Evolutionary conservation across 768 basidiomycete genomes (phyloP), one percentile per base, ranked within the genome.

Genomic region (Mycena olivaceomarginata): DNA sequence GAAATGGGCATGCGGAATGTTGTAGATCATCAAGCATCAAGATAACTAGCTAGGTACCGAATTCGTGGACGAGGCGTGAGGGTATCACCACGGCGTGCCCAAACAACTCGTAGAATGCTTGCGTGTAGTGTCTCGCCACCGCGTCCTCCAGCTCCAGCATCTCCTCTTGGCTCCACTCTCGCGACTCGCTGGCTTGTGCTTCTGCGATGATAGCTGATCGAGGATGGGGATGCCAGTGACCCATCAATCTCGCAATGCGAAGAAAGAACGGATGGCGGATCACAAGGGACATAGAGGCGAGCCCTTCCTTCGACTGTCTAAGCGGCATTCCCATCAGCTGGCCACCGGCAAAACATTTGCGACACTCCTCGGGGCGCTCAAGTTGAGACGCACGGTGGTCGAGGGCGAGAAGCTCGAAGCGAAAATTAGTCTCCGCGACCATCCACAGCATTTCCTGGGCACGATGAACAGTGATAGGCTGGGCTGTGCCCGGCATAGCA

Each of bases 361-460:
- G 48, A 39, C 72, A 73, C 15, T 59, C 15, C 5, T 73, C 65
- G 1, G 53, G 8, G 25, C 65, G 72, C 12, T 67, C 56, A 12
- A 45, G 5, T 5, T 57, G 16, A 18, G 53, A 60, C 4, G 72
- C 72, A 1, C 43, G 57, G 5, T 25, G 25, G 45, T 74, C 65
- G 1, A 74, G 51, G 1, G 56, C 65, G 1, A 74, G 45, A 13
- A 74, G 39, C 31, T 74, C 72, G 18, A 46, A 74, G 41, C 72
- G 72, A 31, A 66, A 74, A 10, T 60, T 74, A 11, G 25, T 67
- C 46, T 74, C 72, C 56, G 72, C 72, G 15, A 74, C 5, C 4
- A 7, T 13, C 72, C 66, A 74, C 0, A 74, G 20, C 16, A 74
- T 59, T n/a, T 60, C 65, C 11, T 45, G 10, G 4, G 63, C 51